Conservation (phyloP, 2,329 filamentous ascomycete genomes). For the Paecilomyces sp. region DNA sequence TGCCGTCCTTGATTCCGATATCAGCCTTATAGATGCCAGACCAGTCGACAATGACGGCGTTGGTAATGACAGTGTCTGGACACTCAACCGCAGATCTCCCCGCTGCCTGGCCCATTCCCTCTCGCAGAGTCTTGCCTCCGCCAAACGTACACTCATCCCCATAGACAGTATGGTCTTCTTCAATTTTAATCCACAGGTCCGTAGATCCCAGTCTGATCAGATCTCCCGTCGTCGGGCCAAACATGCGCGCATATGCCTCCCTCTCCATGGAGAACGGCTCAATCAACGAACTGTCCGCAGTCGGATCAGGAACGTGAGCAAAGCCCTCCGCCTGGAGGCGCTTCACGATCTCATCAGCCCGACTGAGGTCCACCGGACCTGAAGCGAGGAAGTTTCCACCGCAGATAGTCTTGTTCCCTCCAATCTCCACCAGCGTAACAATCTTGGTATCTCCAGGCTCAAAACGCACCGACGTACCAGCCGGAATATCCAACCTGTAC, state of each 20-base stretch:
- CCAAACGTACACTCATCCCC: slow-evolving; percentile 95
- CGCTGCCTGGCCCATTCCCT: slow-evolving; percentile 91
- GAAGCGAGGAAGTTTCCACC: slow-evolving; percentile 77
- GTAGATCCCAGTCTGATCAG: slow-evolving; percentile 74
- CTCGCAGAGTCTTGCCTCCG: slow-evolving; percentile 84
- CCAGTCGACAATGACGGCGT: slow-evolving; percentile 86
- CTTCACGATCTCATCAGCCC: slow-evolving; percentile 59
- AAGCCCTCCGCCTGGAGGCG: slow-evolving; percentile 68
- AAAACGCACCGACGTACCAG: slow-evolving; percentile 86
- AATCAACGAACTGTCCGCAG: slow-evolving; percentile 48
- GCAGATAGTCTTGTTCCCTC: slow-evolving; percentile 67
- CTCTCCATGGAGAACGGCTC: slow-evolving; percentile 66
- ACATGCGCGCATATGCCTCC: slow-evolving; percentile 77
- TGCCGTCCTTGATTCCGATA: slow-evolving; percentile 82
- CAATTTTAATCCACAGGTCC: slow-evolving; percentile 83
- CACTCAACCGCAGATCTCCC: slow-evolving; percentile 65
- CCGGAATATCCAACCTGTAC: slow-evolving; percentile 79
- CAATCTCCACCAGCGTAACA: slow-evolving; percentile 83
- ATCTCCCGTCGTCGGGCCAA: slow-evolving; percentile 86
- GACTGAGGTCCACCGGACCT: slow-evolving; percentile 60
- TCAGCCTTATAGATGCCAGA: slow-evolving; percentile 94
- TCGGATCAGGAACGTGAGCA: slow-evolving; percentile 64
- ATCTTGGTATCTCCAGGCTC: slow-evolving; percentile 91
- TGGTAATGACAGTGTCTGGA: slow-evolving; percentile 80
- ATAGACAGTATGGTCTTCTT: slow-evolving; percentile 75